Evolutionary conservation across 192 early-diverging fungal genomes (phyloP).

Genomic region (Linderina pennispora): DNA sequence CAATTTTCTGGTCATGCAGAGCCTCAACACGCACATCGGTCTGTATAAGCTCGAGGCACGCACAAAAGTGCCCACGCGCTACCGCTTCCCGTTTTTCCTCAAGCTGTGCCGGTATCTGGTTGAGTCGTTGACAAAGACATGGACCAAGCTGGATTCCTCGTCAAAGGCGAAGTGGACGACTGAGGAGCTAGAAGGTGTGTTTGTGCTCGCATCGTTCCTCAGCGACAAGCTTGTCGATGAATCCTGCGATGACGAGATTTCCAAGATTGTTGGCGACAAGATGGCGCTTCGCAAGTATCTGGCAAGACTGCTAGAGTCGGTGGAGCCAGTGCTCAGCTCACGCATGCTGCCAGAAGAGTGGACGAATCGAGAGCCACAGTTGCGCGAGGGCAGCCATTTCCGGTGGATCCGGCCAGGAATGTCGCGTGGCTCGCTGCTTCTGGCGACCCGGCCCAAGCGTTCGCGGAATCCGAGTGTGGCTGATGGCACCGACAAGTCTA

Average conservation of each 20-base stretch:
- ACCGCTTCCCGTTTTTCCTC: conserved; percentile 82
- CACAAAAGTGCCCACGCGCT: conserved; percentile 73
- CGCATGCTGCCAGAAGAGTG: conserved; percentile 41
- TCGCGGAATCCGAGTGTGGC: conserved; percentile 6
- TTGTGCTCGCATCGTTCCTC: conserved; percentile 47
- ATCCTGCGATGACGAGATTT: conserved; percentile 16
- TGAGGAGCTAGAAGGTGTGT: conserved; percentile 54
- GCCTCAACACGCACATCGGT: conserved; percentile 69
- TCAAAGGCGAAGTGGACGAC: conserved; percentile 22
- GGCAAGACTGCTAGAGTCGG: conserved; percentile 14
- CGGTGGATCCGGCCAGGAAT: conserved; percentile 42
- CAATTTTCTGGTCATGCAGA: conserved; percentile 75
- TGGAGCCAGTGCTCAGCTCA: conserved; percentile 18
- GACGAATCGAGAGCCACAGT: conserved; percentile 40
- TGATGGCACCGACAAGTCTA: conserved; percentile 10
- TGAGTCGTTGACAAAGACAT: conserved; percentile 49
- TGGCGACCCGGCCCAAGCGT: conserved; percentile 34
- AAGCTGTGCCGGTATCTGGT: conserved; percentile 81
- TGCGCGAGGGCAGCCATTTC: conserved; percentile 42
- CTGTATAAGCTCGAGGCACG: conserved; percentile 70
- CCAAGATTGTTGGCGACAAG: conserved; percentile 31
- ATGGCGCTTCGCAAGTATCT: conserved; percentile 11
- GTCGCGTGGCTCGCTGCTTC: conserved; percentile 33
- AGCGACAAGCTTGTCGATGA: conserved; percentile 13
- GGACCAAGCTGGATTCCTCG: conserved; percentile 36